These are phyloP conservation scores for Alnus glutinosa DNA, from an alignment of 306 rosid species.

Conservation along the genomic window DNA sequence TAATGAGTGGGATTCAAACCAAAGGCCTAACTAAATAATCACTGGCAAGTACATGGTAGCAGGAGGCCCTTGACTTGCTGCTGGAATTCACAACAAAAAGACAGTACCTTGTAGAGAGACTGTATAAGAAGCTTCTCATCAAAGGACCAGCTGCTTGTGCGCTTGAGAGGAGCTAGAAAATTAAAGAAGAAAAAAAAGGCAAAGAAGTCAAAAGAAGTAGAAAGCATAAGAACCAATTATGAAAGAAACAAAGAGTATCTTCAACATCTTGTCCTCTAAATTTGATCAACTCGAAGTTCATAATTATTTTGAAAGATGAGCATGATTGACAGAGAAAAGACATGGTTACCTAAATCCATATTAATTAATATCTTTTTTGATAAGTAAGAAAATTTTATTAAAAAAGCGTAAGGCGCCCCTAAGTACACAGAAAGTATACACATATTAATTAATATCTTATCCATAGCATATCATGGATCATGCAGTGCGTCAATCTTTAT, in stretches of 20 bases:
- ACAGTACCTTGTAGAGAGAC: slow-evolving; percentile 73
- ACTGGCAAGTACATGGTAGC: neutral
- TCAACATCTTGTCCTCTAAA: neutral
- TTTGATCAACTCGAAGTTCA: neutral
- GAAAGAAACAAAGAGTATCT: neutral
- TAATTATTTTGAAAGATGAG: neutral
- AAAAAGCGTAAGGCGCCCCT: too few relatives aligned
- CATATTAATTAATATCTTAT: neutral
- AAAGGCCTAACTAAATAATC: neutral
- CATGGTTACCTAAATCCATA: neutral
- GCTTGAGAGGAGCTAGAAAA: slow-evolving; percentile 63
- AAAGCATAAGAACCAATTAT: neutral
- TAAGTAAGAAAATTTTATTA: too few relatives aligned
- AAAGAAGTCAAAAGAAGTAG: neutral
- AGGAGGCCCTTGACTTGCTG: neutral
- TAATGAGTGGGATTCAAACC: neutral
- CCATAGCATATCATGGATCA: neutral
- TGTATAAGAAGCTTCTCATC: slow-evolving; percentile 88
- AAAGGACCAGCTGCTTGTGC: slow-evolving; percentile 83
- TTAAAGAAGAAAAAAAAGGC: slow-evolving; percentile 10
- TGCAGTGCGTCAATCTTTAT: neutral
- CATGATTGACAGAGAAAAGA: neutral
- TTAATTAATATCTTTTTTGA: neutral
- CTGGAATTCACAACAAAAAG: slow-evolving; percentile 4
- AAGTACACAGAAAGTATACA: too few relatives aligned